Conservation (phyloP, 345 rosid genomes). For the Lepidium aucheri region DNA sequence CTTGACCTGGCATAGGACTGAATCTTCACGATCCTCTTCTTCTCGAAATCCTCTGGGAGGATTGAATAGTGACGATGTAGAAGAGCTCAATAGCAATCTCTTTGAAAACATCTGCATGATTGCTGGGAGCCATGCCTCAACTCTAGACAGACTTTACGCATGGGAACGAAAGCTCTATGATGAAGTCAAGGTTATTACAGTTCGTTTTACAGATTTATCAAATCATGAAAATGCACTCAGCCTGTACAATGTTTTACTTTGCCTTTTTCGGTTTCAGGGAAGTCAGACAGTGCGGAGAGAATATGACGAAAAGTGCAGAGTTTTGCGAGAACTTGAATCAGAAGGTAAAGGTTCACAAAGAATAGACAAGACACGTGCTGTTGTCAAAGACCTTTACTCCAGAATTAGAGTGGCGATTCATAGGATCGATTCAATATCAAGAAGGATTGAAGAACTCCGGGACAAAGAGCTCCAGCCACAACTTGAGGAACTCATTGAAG, state of each 20-base stretch:
- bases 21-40: conserved; percentile 73
- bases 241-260: not conserved
- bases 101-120: conserved; percentile 71
- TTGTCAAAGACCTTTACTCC: conserved; percentile 85
- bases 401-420: conserved; percentile 93
- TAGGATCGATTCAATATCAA: conserved; percentile 81
- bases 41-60: conserved; percentile 68
- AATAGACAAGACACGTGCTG: conserved; percentile 82
- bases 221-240: not conserved
- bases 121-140: conserved; percentile 94
- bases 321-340: conserved; percentile 66
- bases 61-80: conserved; percentile 48
- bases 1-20: conserved; percentile 91
- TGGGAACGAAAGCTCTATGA: conserved; percentile 98
- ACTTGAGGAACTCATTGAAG: conserved; percentile 88
- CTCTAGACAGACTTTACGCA: conserved; percentile 84
- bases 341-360: conserved; percentile 39
- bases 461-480: conserved; percentile 97
- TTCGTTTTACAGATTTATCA: not conserved
- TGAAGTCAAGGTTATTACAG: conserved; percentile 76
- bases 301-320: conserved; percentile 58
- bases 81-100: conserved; percentile 50
- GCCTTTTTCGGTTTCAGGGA: conserved; percentile 43
- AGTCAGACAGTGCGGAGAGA: conserved; percentile 62
- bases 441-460: conserved; percentile 79